Base-by-base conservation (phyloP, 495 filamentous ascomycete species). In the Usnea hakonensis region DNA sequence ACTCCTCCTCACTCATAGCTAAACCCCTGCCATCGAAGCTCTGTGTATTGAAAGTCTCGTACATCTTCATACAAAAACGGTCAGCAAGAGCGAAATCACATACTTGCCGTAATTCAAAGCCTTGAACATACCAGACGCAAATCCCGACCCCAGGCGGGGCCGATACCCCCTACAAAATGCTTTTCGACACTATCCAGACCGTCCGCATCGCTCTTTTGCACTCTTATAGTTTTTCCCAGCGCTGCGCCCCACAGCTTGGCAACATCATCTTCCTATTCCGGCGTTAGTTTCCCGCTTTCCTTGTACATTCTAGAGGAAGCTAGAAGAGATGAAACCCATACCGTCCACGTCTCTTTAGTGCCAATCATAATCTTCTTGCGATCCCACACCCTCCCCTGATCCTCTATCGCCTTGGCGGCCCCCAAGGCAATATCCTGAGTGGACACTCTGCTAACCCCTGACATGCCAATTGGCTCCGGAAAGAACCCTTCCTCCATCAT, bases 291-390 rank as follows among this genome's bases (percentile, higher is more conserved):
- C 11, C 35, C 5, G 35, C 11, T 11, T 6, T 11, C 35, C 5
- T 36, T 36, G 11, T 36, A 5, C 6, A 36, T 11, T 5, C 11
- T 36, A 36, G 11, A 36, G 11, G 30, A 16, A 14, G 30, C 17
- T 16, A 14, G 26, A 43, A 19, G 3, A 8, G 14, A 14, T 32
- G 13, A 33, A 10, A 23, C 41, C 3, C 57, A 1, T 46, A 59
- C 57, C 37, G 57, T 59, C 33, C 30, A 59, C 14, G 35, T 13
- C 38, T 59, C 4, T 35, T 32, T 44, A 30, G 38, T 59, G 5
- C 57, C 57, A 43, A 59, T 21, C 19, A 44, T 59, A 33, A 46
- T 32, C 57, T 59, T 59, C 38, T 26, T 59, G n/a, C 57, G 23
- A 6, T 19, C 48, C 57, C 57, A 59, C 40, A 36, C 35, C 35